Evolutionary conservation across 1,284 basidiomycete genomes (phyloP), one percentile per base, ranked within the genome.

Genomic region (Apiotrichum gamsii): DNA sequence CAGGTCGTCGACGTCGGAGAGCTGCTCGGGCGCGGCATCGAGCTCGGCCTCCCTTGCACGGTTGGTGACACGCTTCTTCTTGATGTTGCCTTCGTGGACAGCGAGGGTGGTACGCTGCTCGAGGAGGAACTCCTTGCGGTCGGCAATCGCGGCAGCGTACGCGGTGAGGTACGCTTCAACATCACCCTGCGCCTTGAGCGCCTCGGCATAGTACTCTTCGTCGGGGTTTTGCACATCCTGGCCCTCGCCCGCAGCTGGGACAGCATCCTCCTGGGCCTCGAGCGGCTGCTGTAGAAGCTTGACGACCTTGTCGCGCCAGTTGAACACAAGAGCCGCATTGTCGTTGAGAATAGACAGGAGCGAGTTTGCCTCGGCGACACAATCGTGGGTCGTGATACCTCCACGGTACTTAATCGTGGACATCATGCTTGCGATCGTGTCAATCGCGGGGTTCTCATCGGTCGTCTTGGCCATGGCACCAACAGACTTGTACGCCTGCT

Each of bases 111-210:
- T 72, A 23, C 64, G 55, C 37, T 66, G 62, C 45, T 71, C 69
- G 2, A 57, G 25, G 35, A 71, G 56, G 51, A 70, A 64, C 37
- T 71, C 69, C 52, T 59, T 63, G 19, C 71, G 58, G 51, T 73
- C 71, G 3, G 62, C 61, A 6, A 73, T 37, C 1, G 63, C 65
- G 2, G 66, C 60, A 11, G 67, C 63, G 43, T 70, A 72, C 0
- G 66, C 65, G 4, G 60, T 62, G 20, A 72, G 51, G 47, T 69
- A 67, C 8, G 65, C 64, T 42, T 72, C 68, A 38, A 69, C 59
- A 19, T 71, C 64, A 25, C 69, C 66, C 52, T 73, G 71, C 14
- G 64, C 63, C 37, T 67, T 58, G 8, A 73, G 48, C 1, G 62
- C 64, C 33, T 64, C 51, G 3, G 66, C 65, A 43, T 71, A 73